These are phyloP conservation scores for Thielaviopsis ethacetica DNA, from an alignment of 2,329 filamentous ascomycete genomes.

Conservation along the genomic window DNA sequence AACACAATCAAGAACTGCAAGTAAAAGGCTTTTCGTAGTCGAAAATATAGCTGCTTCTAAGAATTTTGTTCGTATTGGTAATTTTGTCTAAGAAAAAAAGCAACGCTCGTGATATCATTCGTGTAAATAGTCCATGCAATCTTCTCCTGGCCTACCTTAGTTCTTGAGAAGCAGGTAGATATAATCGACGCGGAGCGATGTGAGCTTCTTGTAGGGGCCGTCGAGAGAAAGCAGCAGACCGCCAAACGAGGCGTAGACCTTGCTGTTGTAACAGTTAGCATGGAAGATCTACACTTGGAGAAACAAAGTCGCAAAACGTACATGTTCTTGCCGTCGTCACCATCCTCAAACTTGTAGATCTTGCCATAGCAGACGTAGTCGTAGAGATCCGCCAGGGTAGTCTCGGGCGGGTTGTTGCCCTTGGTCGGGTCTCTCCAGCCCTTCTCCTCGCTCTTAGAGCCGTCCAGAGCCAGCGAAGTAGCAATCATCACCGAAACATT, in stretches of 20 bases:
- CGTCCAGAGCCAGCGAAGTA: conserved; percentile 73
- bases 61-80: not conserved
- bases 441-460: conserved; percentile 56
- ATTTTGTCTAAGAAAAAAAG: conserved; percentile 9
- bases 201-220: conserved; percentile 91
- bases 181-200: conserved; percentile 78
- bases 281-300: not conserved
- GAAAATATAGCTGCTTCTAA: not conserved
- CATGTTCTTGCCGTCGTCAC: conserved; percentile 66
- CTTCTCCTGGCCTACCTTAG: conserved; percentile 16
- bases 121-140: not conserved
- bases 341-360: conserved; percentile 78
- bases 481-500: conserved; percentile 68
- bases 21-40: not conserved
- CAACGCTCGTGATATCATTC: conserved; percentile 9
- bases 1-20: not conserved
- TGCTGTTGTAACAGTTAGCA: conserved; percentile 34
- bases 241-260: conserved; percentile 87
- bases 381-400: conserved; percentile 58
- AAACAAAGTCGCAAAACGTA: conserved; percentile 30
- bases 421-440: conserved; percentile 66
- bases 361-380: conserved; percentile 83
- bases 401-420: conserved; percentile 32
- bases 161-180: conserved; percentile 92
- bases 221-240: conserved; percentile 80